Conservation (phyloP, 2,329 filamentous ascomycete genomes). For the Claviceps sorghi region DNA sequence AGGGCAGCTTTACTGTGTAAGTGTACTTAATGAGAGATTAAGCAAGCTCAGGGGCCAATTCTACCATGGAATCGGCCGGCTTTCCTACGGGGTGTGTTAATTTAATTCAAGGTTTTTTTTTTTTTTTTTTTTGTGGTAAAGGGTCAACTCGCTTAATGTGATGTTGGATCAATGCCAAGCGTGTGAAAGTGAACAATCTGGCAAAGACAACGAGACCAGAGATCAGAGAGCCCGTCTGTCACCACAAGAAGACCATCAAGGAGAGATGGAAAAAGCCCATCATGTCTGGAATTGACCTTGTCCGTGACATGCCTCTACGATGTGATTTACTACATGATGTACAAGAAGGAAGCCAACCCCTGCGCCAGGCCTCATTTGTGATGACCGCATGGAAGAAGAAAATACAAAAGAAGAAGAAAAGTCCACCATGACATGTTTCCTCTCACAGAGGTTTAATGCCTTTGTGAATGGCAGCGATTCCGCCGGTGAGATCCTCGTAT, state of each 20-base stretch:
- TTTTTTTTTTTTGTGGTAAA: background rate
- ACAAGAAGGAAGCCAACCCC: background rate
- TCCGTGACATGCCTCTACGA: slow-evolving; percentile 5
- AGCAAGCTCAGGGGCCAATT: slow-evolving; percentile 13
- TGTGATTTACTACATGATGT: background rate
- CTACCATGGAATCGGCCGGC: slow-evolving; percentile 14
- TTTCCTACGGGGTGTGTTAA: background rate
- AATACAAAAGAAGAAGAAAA: background rate
- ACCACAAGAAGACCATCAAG: background rate
- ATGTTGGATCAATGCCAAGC: background rate
- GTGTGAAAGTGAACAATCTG: background rate
- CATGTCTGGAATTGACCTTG: slow-evolving; percentile 9
- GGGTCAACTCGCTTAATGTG: background rate
- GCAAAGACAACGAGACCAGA: background rate
- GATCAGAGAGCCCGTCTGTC: background rate
- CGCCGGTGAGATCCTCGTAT: slow-evolving; percentile 82
- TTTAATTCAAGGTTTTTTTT: slow-evolving; percentile 12
- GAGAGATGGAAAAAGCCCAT: background rate
- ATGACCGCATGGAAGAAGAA: background rate
- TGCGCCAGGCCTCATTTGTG: background rate
- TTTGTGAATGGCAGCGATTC: slow-evolving; percentile 92
- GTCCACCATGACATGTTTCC: background rate
- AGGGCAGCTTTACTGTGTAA: slow-evolving; percentile 12
- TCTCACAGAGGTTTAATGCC: slow-evolving; percentile 62
- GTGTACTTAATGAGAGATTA: slow-evolving; percentile 24